Base-by-base conservation (phyloP, 768 basidiomycete species). In the Trametes maxima region DNA sequence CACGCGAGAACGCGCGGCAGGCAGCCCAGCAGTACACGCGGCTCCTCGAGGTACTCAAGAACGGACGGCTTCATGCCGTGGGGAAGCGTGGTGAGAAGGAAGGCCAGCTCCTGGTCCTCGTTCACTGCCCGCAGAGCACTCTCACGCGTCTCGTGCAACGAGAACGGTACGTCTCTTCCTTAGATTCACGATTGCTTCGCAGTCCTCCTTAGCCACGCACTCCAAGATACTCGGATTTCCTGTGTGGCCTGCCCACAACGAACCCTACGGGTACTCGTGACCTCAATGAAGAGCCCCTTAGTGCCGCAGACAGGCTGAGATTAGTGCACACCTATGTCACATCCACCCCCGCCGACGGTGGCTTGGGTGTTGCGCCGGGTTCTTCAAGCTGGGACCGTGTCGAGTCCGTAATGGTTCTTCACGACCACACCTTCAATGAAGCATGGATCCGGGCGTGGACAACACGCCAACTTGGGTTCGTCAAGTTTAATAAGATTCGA, bases 391-490 rank as follows among this genome's bases (percentile, higher is more conserved):
- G 93, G 92, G 82, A 87, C 64, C 84, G 90, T 51, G 82, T 97
- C 8, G 87, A 92, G 67, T 85, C 86, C 21, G 82, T 97, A 53
- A 85, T 93, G 78, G 85, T 88, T 1, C 78, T 98, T 8, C 96
- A 98, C 68, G 89, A 98, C 73, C 83, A 85, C 17, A 76, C 83
- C 47, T 92, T 92, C 75, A 94, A 96, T 72, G 82, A 88, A 10
- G 67, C 75, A 0, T 95, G 94, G 94, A 81, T 92, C 54, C 82
- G 83, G 22, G 76, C 83, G 11, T 94, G 94, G 91, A 86, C 86
- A 14, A 80, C 79, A 8, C 81, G 81, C 35, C 80, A 85, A 33
- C 80, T 88, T 49, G 85, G 84, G 14, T 84, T 83, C 19, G 79
- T 83, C 11, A 81, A 88, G 60, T 80, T 91, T n/a, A 83, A 82